These are phyloP conservation scores for Exidia glandulosa DNA, from an alignment of 768 basidiomycete genomes.

Conservation along the genomic window DNA sequence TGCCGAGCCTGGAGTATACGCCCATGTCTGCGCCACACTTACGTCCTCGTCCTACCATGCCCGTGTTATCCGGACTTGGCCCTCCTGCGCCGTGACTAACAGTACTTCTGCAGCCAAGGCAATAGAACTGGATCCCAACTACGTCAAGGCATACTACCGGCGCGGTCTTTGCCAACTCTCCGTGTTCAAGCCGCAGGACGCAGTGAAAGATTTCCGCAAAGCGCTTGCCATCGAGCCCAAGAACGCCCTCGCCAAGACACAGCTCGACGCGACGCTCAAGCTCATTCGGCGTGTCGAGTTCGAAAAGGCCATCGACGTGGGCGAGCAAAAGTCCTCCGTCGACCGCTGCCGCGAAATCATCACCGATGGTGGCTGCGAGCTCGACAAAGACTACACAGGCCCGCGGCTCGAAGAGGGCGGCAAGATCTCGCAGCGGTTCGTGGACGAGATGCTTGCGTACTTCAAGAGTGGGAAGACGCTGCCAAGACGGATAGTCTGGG, in stretches of 20 bases:
- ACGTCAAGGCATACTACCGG: constrained; percentile 57
- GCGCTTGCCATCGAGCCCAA: constrained; percentile 74
- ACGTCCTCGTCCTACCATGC: neutral
- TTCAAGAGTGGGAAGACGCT: constrained; percentile 94
- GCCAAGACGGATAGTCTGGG: constrained; percentile 85
- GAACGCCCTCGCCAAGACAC: constrained; percentile 68
- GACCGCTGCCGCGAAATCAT: constrained; percentile 72
- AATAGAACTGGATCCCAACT: constrained; percentile 77
- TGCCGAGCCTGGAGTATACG: too few relatives aligned
- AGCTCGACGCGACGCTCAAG: constrained; percentile 84
- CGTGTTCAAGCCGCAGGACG: constrained; percentile 75
- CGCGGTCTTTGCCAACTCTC: constrained; percentile 88
- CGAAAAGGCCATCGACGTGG: constrained; percentile 91
- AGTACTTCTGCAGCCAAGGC: constrained; percentile 78
- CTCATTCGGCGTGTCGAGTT: constrained; percentile 83
- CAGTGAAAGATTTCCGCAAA: constrained; percentile 81
- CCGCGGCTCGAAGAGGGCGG: constrained; percentile 50
- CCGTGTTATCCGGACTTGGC: too few relatives aligned
- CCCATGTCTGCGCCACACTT: too few relatives aligned
- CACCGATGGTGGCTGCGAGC: constrained; percentile 65
- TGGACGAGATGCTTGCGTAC: constrained; percentile 78
- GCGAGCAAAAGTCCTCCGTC: constrained; percentile 75
- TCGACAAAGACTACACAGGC: constrained; percentile 64
- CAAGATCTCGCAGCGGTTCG: constrained; percentile 63
- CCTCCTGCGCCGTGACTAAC: too few relatives aligned